phyloP scores from a whole-genome alignment of 2,329 filamentous ascomycete genomes.

The Ceratocystis ficicola region DNA sequence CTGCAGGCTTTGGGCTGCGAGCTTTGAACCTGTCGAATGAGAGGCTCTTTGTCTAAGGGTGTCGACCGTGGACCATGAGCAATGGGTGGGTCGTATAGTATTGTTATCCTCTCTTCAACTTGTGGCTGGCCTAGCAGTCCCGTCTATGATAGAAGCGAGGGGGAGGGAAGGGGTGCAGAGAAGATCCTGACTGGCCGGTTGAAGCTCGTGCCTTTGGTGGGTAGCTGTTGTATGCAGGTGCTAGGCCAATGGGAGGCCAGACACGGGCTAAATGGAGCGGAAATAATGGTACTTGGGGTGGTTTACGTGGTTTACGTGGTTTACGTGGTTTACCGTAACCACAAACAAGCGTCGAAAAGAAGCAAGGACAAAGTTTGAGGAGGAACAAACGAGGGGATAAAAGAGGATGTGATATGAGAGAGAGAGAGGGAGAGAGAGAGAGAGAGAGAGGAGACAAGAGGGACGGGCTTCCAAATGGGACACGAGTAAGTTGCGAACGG shows the following conservation, averaged over 20 bases:
- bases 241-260: constrained; percentile 1
- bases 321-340: background rate
- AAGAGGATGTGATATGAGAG: background rate
- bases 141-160: background rate
- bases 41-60: background rate
- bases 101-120: background rate
- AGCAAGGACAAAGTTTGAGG: constrained; percentile 1
- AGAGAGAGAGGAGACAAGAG: background rate
- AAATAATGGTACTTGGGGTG: background rate
- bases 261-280: background rate
- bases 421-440: background rate
- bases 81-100: background rate
- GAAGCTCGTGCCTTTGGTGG: constrained; percentile 8
- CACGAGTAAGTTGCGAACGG: background rate
- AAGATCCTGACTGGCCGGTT: background rate
- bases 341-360: background rate
- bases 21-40: background rate
- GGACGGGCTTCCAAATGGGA: background rate
- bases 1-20: background rate
- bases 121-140: background rate
- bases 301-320: constrained; percentile 1
- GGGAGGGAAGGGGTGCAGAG: background rate
- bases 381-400: background rate
- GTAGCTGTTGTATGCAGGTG: background rate
- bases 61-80: background rate